Evolutionary conservation across 768 basidiomycete species (phyloP).

Genomic region (Tylopilus sp.): DNA sequence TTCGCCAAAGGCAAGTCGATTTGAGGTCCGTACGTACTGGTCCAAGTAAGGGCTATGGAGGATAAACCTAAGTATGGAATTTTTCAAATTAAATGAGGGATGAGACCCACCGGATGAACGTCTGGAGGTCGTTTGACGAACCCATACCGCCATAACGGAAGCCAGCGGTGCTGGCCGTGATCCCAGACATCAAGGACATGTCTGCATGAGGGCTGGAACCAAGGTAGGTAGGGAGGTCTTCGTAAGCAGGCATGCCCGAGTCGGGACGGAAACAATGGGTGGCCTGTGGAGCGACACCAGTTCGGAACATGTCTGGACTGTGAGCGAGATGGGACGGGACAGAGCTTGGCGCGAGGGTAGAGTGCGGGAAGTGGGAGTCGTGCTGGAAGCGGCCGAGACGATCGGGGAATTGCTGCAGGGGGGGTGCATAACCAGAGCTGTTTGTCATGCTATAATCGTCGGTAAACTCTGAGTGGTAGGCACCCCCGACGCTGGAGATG

Average conservation of each 20-base stretch:
- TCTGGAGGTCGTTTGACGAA: constrained; percentile 68
- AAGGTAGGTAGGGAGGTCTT: constrained; percentile 58
- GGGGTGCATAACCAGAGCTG: constrained; percentile 45
- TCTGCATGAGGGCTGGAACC: constrained; percentile 50
- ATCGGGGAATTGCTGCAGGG: constrained; percentile 59
- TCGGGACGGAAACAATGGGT: constrained; percentile 61
- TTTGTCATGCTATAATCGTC: constrained; percentile 59
- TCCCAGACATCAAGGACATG: constrained; percentile 56
- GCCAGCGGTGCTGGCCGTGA: constrained; percentile 60
- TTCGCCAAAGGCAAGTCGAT: constrained; percentile 88
- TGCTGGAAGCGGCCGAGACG: constrained; percentile 52
- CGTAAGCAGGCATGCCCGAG: constrained; percentile 47
- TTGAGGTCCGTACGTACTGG: constrained; percentile 79
- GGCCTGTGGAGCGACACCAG: constrained; percentile 65
- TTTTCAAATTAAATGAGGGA: constrained; percentile 17
- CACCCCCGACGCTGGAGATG: constrained; percentile 33
- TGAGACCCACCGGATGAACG: constrained; percentile 66
- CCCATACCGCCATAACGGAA: constrained; percentile 62
- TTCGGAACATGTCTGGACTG: constrained; percentile 53
- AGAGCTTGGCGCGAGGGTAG: constrained; percentile 35
- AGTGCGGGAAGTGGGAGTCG: constrained; percentile 51
- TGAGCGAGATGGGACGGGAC: constrained; percentile 52
- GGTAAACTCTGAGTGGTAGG: constrained; percentile 56
- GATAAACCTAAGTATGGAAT: constrained; percentile 11
- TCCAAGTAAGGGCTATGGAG: constrained; percentile 69